Evolutionary conservation across 2,329 filamentous ascomycete species (phyloP), one percentile per base, ranked within the genome.

Genomic region (Penicillium griseofulvum): DNA sequence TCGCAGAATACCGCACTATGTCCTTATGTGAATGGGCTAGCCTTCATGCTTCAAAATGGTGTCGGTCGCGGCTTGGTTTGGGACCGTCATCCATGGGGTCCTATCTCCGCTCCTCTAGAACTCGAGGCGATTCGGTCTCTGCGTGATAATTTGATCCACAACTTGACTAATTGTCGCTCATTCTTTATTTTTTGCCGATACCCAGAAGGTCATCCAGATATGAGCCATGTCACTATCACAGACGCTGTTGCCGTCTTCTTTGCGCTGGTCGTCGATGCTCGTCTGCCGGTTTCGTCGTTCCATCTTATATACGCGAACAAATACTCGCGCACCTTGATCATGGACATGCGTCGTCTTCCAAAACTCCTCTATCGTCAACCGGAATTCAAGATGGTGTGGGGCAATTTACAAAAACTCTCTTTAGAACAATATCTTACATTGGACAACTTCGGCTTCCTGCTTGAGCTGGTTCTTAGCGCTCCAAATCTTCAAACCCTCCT

Each of bases 171-270:
- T 33, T 66, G 64, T 45, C 60, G 61, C 5, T 65, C 64, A 0
- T 66, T 66, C 22, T 66, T 63, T 34, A 61, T 66, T 14, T 55
- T 65, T 29, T 66, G 64, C 52, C 64, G 60, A 56, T 65, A 63
- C 16, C 64, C 64, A 0, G 64, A 66, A 42, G 64, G 64, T 1
- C 63, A 60, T 49, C 64, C 61, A 0, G 63, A 65, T 24, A 57
- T 65, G 57, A 60, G 33, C 11, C 60, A 54, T 14, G 57, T 66
- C 4, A 65, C 63, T 2, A 50, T 65, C 39, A 65, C 60, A 0
- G 64, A 67, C 37, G 59, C 62, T 14, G 62, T 64, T 19, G 56
- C 62, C 0, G 60, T 67, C 1, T 65, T 65, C 37, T 65, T 67
- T 46, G 57, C 63, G 16, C 31, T 67, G 5, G 54, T 67, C 4